Conservation (phyloP, 495 filamentous ascomycete genomes). For the Talaromyces proteolyticus region DNA sequence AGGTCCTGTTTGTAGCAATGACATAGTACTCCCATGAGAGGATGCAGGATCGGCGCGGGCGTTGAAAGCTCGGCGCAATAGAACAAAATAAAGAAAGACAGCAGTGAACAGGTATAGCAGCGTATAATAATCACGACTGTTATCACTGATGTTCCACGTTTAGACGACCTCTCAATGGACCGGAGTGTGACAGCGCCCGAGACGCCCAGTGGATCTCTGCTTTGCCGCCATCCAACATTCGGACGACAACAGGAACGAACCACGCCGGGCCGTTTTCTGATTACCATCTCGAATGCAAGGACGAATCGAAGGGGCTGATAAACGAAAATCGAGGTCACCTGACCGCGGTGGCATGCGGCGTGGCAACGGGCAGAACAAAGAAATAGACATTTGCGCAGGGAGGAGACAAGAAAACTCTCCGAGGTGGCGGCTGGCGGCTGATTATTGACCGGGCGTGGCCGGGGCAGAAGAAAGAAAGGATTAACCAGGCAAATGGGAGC, state of each 20-base stretch:
- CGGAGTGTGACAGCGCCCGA: background rate
- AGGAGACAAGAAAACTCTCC: slow-evolving; percentile 1
- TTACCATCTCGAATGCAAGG: background rate
- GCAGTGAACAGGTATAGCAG: too few relatives aligned
- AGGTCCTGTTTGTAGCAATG: too few relatives aligned
- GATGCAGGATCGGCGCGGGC: too few relatives aligned
- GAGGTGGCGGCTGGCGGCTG: slow-evolving; percentile 5
- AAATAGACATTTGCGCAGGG: background rate
- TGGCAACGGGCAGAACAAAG: slow-evolving; percentile 7
- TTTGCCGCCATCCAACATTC: background rate
- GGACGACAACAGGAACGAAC: background rate
- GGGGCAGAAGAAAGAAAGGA: background rate
- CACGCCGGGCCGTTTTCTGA: background rate
- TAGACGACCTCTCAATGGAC: background rate
- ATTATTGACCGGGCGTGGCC: background rate
- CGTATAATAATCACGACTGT: background rate
- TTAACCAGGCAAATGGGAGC: background rate
- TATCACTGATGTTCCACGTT: background rate
- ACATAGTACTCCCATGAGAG: too few relatives aligned
- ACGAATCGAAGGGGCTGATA: background rate
- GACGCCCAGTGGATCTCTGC: background rate
- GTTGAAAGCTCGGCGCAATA: too few relatives aligned
- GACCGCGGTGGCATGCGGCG: slow-evolving; percentile 6
- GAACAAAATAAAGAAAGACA: too few relatives aligned
- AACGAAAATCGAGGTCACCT: background rate